Evolutionary conservation across 495 filamentous ascomycete genomes (phyloP).

Genomic region (Aspergillus nidulans): DNA sequence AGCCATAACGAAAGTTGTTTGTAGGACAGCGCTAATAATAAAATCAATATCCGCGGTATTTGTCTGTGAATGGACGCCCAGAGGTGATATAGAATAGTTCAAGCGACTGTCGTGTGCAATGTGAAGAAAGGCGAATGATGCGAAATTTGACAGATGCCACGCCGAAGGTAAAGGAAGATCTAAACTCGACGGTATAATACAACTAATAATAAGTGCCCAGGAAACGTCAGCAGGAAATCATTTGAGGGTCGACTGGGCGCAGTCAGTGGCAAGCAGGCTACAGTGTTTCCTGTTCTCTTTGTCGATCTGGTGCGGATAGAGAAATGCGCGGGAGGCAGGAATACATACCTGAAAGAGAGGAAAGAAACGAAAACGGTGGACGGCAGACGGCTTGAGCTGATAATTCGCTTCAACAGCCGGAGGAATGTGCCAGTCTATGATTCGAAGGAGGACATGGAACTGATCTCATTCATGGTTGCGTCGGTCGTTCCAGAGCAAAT

Average conservation of each 20-base stretch:
- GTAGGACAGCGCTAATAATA: not conserved
- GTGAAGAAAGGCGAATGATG: slow-evolving; percentile 1
- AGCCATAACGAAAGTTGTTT: slow-evolving; percentile 28
- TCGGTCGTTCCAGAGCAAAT: slow-evolving; percentile 1
- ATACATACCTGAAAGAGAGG: not conserved
- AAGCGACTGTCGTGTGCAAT: slow-evolving; percentile 9
- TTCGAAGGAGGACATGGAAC: not conserved
- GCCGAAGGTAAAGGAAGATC: not conserved
- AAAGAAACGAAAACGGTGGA: not conserved
- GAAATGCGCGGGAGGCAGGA: slow-evolving; percentile 1
- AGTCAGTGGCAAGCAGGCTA: slow-evolving; percentile 23
- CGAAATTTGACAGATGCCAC: not conserved
- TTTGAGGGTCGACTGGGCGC: slow-evolving; percentile 2
- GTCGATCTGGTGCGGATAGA: slow-evolving; percentile 3
- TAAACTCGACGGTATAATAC: slow-evolving; percentile 11
- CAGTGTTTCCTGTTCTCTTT: slow-evolving; percentile 17
- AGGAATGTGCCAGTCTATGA: not conserved
- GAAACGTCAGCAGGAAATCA: slow-evolving; percentile 2
- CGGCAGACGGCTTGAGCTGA: not conserved
- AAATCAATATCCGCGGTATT: not conserved
- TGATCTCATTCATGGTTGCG: slow-evolving; percentile 5
- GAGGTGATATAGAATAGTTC: not conserved
- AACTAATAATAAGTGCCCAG: slow-evolving; percentile 2
- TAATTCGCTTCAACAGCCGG: not conserved
- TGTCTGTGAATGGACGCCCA: not conserved